Evolutionary conservation across 164 flowering plant species (phyloP), one percentile per base, ranked within the genome.

Genomic region (Taxillus chinensis): DNA sequence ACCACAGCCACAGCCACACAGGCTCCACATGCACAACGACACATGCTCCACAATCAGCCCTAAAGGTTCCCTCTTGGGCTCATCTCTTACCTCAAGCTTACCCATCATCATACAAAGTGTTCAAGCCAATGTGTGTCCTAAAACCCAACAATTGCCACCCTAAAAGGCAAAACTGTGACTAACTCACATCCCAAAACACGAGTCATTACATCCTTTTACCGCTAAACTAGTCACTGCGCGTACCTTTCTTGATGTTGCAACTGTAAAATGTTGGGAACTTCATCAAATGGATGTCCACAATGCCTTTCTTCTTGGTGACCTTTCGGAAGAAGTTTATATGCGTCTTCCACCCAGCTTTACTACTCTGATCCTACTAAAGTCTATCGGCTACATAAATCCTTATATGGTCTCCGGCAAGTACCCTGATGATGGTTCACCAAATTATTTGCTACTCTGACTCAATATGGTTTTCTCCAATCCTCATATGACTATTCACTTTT

Each of bases 241-340:
- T 5, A 12, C 13, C 12, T 53, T 53, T 12, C 55, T 53, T 14
- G 15, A 5, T 4, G 27, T 53, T 53, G 55, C 55, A 5, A 13
- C 55, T 5, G 15, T 13, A 5, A 53, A 53, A 13, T 5, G 12
- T 12, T 53, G 55, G 55, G 55, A 53, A 17, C 27, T 53, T 14
- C 55, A 53, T 53, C 55, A 53, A 13, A 53, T 53, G 55, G 55
- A 53, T 53, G 55, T 12, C 13, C 55, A 53, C 55, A 53, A 53
- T 53, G 55, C 55, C 5, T 53, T 53, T 53, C 13, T n/a, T 53
- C 55, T 5, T 53, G 55, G 55, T 14, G 55, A 53, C 12, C 27
- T 53, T 14, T 5, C 5, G 5, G 55, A 53, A 12, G 55, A 53
- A 17, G 55, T 53, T 5, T 53, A 53, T 53, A 53, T 53, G 55